phyloP scores from a whole-genome alignment of 495 filamentous ascomycete species.

The Rhypophila decipiens region DNA sequence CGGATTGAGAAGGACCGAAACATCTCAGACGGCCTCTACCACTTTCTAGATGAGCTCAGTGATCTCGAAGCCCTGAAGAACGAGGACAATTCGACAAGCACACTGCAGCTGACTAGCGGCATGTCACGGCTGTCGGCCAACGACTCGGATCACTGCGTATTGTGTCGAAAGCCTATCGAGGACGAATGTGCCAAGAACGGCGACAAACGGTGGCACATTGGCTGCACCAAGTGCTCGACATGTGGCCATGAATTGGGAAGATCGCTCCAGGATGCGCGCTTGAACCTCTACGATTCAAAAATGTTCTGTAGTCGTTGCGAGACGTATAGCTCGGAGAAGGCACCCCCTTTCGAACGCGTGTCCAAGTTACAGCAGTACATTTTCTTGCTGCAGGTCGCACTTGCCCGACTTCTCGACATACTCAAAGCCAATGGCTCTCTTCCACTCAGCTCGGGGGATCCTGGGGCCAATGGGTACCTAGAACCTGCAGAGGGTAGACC shows the following conservation, averaged over 20 bases:
- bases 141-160: conserved; percentile 71
- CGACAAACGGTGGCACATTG: conserved; percentile 74
- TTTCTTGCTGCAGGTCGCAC: conserved; percentile 83
- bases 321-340: conserved; percentile 23
- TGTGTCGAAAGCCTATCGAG: conserved; percentile 83
- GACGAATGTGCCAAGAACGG: conserved; percentile 75
- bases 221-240: conserved; percentile 67
- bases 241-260: conserved; percentile 68
- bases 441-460: conserved; percentile 70
- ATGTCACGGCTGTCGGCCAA: conserved; percentile 68
- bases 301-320: conserved; percentile 64
- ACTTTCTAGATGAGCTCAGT: conserved; percentile 75
- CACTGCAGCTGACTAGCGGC: conserved; percentile 66
- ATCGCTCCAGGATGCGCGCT: conserved; percentile 56
- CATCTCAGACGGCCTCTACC: conserved; percentile 64
- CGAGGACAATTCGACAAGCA: conserved; percentile 50
- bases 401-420: conserved; percentile 82
- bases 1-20: conserved; percentile 81
- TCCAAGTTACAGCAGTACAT: conserved; percentile 89
- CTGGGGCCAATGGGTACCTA: conserved; percentile 59
- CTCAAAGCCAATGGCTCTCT: conserved; percentile 76
- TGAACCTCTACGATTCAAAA: conserved; percentile 57
- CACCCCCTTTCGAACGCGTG: conserved; percentile 50
- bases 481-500: conserved; percentile 55
- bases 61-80: conserved; percentile 65